Conservation (phyloP, 768 basidiomycete species). For the Collybia sordida region DNA sequence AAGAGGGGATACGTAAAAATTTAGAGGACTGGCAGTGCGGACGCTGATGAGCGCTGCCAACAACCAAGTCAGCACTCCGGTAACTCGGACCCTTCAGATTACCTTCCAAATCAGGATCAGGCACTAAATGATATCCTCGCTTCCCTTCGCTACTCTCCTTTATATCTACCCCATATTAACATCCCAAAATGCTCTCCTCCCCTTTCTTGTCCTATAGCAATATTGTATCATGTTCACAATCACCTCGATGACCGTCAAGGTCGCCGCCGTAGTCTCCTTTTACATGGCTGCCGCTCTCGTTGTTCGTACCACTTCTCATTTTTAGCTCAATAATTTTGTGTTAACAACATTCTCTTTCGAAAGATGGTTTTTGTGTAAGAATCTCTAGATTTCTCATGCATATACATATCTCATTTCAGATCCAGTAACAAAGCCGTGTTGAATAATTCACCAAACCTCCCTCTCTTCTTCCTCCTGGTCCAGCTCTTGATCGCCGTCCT, state of each 20-base stretch:
- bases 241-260: conserved; percentile 41
- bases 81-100: no score
- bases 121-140: no score
- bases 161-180: conserved; percentile 3
- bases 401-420: conserved; percentile 5
- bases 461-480: conserved; percentile 64
- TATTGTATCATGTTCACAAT: conserved; percentile 24
- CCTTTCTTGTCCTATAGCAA: conserved; percentile 3
- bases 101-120: background rate
- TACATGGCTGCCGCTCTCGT: conserved; percentile 78
- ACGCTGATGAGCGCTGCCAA: no score
- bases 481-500: conserved; percentile 71
- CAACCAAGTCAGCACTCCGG: no score
- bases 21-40: background rate
- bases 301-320: conserved; percentile 40
- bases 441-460: conserved; percentile 62
- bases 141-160: no score
- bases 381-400: background rate
- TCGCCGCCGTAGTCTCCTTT: conserved; percentile 72
- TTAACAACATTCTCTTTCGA: conserved; percentile 1
- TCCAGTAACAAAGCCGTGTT: conserved; percentile 75
- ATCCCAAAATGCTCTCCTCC: background rate
- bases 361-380: conserved; percentile 56
- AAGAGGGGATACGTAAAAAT: background rate
- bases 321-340: background rate